Evolutionary conservation across 495 filamentous ascomycete species (phyloP).

Genomic region (Amphirosellinia nigrospora): DNA sequence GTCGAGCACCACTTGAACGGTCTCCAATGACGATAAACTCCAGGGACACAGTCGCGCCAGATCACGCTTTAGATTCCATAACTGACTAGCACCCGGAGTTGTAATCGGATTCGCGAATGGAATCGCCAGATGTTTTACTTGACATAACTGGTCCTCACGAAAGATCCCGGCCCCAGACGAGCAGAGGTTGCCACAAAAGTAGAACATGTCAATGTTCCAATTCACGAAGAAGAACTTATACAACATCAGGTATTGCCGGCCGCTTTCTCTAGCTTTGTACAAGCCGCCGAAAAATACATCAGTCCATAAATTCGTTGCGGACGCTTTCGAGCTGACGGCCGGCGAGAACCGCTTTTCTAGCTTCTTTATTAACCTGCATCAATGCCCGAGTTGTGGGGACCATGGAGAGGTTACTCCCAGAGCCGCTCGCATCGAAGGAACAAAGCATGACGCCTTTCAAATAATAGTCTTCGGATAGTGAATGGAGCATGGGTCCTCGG

Average conservation of each 20-base stretch:
- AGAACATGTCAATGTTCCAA: constrained; percentile 15
- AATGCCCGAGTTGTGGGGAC: not conserved
- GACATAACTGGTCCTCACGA: too few relatives aligned
- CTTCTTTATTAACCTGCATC: constrained; percentile 3
- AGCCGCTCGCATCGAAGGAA: not conserved
- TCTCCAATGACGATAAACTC: not conserved
- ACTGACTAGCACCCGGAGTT: not conserved
- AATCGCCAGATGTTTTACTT: not conserved
- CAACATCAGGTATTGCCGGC: not conserved
- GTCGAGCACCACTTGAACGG: not conserved
- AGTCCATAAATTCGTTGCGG: not conserved
- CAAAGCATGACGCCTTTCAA: not conserved
- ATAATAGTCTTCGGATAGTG: not conserved
- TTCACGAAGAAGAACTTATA: not conserved
- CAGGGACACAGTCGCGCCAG: not conserved
- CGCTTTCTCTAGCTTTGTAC: too few relatives aligned
- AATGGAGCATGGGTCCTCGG: constrained; percentile 8
- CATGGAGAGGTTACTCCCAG: not conserved
- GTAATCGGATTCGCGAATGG: too few relatives aligned
- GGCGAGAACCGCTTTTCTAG: constrained; percentile 5
- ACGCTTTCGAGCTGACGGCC: not conserved
- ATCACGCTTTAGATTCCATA: too few relatives aligned
- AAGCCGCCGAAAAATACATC: not conserved
- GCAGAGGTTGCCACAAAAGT: not conserved
- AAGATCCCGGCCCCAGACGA: too few relatives aligned